Conservation (phyloP, 2,329 filamentous ascomycete genomes). For the Chaetomiaceae sp. region DNA sequence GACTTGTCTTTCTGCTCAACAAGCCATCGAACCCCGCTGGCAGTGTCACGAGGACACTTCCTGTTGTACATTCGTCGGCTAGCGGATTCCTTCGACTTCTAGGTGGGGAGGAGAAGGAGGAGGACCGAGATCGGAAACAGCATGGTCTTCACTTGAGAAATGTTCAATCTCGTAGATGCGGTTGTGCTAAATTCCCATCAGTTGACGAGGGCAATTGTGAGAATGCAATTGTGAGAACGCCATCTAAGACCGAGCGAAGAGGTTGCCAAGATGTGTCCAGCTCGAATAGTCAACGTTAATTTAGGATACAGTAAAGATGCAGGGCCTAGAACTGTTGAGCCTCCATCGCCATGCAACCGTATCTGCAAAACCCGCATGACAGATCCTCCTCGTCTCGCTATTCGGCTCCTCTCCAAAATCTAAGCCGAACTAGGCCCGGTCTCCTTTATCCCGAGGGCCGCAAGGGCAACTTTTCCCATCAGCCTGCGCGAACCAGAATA, state of each 20-base stretch:
- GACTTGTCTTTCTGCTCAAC: constrained; percentile 1
- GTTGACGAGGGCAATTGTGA: neutral
- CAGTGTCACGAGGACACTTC: constrained; percentile 5
- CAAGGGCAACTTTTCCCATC: too few species aligned
- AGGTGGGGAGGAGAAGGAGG: too few species aligned
- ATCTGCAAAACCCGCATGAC: neutral
- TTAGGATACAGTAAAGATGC: neutral
- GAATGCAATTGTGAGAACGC: neutral
- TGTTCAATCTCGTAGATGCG: neutral
- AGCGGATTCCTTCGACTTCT: neutral
- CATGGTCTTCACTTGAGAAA: neutral
- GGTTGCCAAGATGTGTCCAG: too few species aligned
- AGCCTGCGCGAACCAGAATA: too few species aligned
- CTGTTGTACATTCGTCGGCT: neutral
- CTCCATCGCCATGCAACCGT: neutral
- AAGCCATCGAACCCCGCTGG: neutral
- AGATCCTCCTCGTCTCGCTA: neutral
- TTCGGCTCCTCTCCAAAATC: neutral
- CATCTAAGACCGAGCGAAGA: neutral
- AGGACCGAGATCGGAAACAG: constrained; percentile 1
- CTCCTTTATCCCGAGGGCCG: too few species aligned
- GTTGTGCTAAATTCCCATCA: neutral
- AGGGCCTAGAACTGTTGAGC: neutral
- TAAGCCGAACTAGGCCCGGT: too few species aligned
- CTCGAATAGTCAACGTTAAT: too few species aligned